Evolutionary conservation across 176 grass and related monocot species (phyloP).

Genomic region (Oropetium thomaeum): DNA sequence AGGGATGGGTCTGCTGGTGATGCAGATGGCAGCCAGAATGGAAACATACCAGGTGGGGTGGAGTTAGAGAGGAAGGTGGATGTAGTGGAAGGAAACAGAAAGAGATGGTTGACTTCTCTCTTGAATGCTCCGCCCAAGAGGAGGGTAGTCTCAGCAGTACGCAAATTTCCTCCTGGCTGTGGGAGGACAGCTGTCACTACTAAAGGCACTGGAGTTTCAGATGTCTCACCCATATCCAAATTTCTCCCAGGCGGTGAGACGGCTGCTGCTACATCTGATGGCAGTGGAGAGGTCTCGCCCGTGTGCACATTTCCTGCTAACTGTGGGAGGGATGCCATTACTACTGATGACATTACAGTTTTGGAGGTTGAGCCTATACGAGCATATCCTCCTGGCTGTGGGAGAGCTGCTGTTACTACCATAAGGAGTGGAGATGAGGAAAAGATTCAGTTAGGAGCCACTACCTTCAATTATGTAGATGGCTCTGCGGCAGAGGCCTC

Average conservation of each 20-base stretch:
- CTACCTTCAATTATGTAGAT: conserved; percentile 6
- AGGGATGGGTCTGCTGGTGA: background rate
- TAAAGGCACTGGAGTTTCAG: background rate
- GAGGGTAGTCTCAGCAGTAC: conserved; percentile 39
- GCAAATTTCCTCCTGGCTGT: conserved; percentile 50
- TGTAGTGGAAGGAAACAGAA: conserved; percentile 12
- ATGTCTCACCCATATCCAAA: background rate
- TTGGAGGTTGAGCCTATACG: background rate
- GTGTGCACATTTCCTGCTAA: conserved; percentile 40
- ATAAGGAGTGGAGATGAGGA: background rate
- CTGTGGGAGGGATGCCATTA: conserved; percentile 31
- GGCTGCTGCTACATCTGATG: background rate
- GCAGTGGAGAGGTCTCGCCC: conserved; percentile 12
- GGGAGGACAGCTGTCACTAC: conserved; percentile 1
- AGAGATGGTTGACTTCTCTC: conserved; percentile 39
- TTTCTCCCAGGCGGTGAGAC: background rate
- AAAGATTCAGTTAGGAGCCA: background rate
- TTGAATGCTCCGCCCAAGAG: conserved; percentile 49
- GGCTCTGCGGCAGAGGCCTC: background rate
- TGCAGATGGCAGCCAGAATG: conserved; percentile 5
- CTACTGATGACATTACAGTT: background rate
- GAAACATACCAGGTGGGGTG: background rate
- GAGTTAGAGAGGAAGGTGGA: conserved; percentile 15
- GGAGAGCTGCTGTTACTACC: background rate
- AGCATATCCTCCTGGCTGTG: background rate